phyloP scores from a whole-genome alignment of 1,139 yeast species.

The Casaregolazyma lundiana region DNA sequence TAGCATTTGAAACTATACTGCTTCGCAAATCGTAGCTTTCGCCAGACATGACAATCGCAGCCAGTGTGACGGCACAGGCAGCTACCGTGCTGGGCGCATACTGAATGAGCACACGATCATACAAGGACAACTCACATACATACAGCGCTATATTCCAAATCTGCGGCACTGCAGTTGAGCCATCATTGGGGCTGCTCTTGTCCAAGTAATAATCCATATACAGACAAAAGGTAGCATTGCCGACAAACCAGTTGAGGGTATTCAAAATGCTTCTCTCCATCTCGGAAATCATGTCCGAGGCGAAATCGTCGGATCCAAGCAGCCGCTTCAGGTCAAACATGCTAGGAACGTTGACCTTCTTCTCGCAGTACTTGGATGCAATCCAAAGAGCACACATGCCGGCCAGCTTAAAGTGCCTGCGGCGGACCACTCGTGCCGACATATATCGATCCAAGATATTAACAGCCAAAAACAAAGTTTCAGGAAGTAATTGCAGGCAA shows the following conservation, averaged over 20 bases:
- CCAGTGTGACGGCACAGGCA: slow-evolving; percentile 63
- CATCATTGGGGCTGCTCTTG: slow-evolving; percentile 14
- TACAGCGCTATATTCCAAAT: slow-evolving; percentile 46
- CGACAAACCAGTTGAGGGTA: slow-evolving; percentile 79
- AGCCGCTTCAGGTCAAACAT: slow-evolving; percentile 61
- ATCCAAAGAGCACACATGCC: slow-evolving; percentile 95
- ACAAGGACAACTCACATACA: slow-evolving; percentile 69
- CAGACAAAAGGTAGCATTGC: slow-evolving; percentile 46
- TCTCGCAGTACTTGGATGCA: slow-evolving; percentile 90
- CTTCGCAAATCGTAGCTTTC: background rate
- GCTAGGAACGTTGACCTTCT: slow-evolving; percentile 78
- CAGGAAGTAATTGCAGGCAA: slow-evolving; percentile 67
- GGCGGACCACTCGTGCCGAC: slow-evolving; percentile 84
- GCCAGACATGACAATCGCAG: slow-evolving; percentile 28
- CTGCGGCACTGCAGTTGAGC: background rate
- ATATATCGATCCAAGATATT: slow-evolving; percentile 87
- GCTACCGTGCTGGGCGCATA: slow-evolving; percentile 59
- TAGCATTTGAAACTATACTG: background rate
- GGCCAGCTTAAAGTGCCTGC: slow-evolving; percentile 85
- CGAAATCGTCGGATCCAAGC: slow-evolving; percentile 83
- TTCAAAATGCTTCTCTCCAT: slow-evolving; percentile 89
- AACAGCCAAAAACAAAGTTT: slow-evolving; percentile 75
- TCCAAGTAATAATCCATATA: slow-evolving; percentile 30
- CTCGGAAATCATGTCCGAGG: slow-evolving; percentile 84
- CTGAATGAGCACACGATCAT: slow-evolving; percentile 56